These are phyloP conservation scores for Rhynchosporium secalis DNA, from an alignment of 2,329 filamentous ascomycete genomes.

Conservation along the genomic window DNA sequence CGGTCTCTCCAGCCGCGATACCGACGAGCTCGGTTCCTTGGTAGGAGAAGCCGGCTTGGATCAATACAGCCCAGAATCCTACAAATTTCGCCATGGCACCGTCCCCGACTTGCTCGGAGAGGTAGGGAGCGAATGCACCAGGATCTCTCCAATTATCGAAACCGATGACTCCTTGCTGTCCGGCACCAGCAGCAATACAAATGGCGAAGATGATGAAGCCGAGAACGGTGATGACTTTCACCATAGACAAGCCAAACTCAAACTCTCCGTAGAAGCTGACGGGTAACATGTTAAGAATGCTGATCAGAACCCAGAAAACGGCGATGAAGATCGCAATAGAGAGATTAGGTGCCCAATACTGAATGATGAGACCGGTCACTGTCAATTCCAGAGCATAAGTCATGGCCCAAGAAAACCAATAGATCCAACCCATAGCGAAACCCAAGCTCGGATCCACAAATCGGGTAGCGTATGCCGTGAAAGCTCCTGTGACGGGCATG, in stretches of 20 bases:
- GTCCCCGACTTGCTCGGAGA: slow-evolving; percentile 43
- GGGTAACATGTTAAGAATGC: slow-evolving; percentile 67
- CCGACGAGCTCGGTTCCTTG: slow-evolving; percentile 76
- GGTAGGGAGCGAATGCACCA: slow-evolving; percentile 65
- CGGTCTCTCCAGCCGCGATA: slow-evolving; percentile 75
- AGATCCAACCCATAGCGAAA: slow-evolving; percentile 80
- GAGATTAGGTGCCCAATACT: slow-evolving; percentile 67
- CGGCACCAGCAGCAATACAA: slow-evolving; percentile 71
- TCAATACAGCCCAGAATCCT: slow-evolving; percentile 67
- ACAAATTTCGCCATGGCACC: slow-evolving; percentile 62
- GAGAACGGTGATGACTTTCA: slow-evolving; percentile 75
- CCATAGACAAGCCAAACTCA: slow-evolving; percentile 75
- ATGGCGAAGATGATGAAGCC: slow-evolving; percentile 78
- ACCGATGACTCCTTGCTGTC: slow-evolving; percentile 68
- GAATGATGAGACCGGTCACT: slow-evolving; percentile 71
- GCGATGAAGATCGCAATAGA: slow-evolving; percentile 72
- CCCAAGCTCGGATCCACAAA: slow-evolving; percentile 73
- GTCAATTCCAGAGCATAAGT: slow-evolving; percentile 74
- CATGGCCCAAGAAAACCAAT: slow-evolving; percentile 77
- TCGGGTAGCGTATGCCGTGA: slow-evolving; percentile 73
- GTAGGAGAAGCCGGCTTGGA: slow-evolving; percentile 69
- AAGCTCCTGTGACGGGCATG: slow-evolving; percentile 74
- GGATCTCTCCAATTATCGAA: slow-evolving; percentile 71
- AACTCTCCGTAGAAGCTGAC: slow-evolving; percentile 73
- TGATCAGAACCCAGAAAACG: slow-evolving; percentile 72